Evolutionary conservation across 2,329 filamentous ascomycete genomes (phyloP).

Genomic region (Shiraia bambusicola): DNA sequence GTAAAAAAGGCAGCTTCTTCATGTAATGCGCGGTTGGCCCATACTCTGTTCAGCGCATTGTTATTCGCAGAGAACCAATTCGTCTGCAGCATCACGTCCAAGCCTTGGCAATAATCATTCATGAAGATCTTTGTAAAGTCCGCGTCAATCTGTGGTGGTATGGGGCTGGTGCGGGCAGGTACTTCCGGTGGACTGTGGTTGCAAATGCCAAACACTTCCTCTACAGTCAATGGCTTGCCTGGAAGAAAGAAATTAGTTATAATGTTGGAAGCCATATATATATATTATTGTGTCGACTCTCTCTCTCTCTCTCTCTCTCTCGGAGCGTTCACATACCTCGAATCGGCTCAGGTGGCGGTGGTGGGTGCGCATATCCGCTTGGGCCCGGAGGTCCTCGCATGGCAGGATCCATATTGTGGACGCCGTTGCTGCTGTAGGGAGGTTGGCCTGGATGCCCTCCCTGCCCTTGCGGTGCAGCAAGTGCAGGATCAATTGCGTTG

Average conservation of each 20-base stretch:
- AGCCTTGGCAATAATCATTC: conserved; percentile 39
- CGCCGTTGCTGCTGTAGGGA: conserved; percentile 36
- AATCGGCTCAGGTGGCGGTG: conserved; percentile 18
- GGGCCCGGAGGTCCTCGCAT: conserved; percentile 30
- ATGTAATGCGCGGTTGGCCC: conserved; percentile 49
- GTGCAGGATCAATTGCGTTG: conserved; percentile 66
- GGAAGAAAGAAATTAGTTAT: not conserved
- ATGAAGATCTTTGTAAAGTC: conserved; percentile 37
- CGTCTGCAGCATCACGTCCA: conserved; percentile 60
- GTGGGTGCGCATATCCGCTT: conserved; percentile 15
- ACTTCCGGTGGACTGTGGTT: conserved; percentile 41
- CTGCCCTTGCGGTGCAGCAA: conserved; percentile 51
- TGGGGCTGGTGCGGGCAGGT: conserved; percentile 28
- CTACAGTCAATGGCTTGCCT: conserved; percentile 41
- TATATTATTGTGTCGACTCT: not conserved
- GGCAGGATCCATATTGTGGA: conserved; percentile 35
- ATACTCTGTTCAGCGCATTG: conserved; percentile 50
- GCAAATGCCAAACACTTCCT: conserved; percentile 39
- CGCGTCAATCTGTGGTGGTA: conserved; percentile 34
- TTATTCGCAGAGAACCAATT: conserved; percentile 71
- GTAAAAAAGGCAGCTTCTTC: conserved; percentile 40
- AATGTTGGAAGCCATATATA: not conserved
- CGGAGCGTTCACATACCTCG: conserved; percentile 28
- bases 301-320: not conserved
- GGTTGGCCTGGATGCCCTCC: conserved; percentile 31